These are phyloP conservation scores for Ceratocystis harringtonii DNA, from an alignment of 2,329 filamentous ascomycete species.

Conservation along the genomic window DNA sequence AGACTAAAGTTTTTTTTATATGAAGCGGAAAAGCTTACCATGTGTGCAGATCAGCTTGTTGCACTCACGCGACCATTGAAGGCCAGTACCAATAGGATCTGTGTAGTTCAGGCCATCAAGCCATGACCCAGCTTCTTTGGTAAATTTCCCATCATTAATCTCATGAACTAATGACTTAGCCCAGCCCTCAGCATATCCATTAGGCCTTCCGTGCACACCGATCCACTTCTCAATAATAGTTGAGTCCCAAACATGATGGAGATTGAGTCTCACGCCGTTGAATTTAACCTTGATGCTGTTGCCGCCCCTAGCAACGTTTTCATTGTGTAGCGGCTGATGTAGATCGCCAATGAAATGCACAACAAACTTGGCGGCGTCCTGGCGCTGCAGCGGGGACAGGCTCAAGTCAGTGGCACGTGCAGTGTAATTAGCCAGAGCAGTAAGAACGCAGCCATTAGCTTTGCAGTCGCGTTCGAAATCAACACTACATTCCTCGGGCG, in stretches of 20 bases:
- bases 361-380: constrained; percentile 50
- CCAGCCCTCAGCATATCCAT: constrained; percentile 38
- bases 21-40: constrained; percentile 29
- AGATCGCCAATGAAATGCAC: constrained; percentile 56
- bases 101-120: constrained; percentile 39
- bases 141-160: constrained; percentile 43
- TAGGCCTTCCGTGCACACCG: constrained; percentile 39
- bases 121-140: constrained; percentile 37
- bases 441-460: constrained; percentile 45
- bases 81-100: constrained; percentile 39
- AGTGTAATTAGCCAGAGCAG: constrained; percentile 47
- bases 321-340: constrained; percentile 53
- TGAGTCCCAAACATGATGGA: constrained; percentile 61
- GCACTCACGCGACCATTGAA: constrained; percentile 48
- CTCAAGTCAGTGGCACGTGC: constrained; percentile 33
- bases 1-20: background rate
- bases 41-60: constrained; percentile 48
- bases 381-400: constrained; percentile 32
- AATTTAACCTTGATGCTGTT: constrained; percentile 54
- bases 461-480: constrained; percentile 48
- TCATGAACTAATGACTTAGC: constrained; percentile 38
- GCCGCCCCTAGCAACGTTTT: constrained; percentile 48
- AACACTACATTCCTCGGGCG: constrained; percentile 42
- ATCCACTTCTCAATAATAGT: constrained; percentile 51
- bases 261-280: constrained; percentile 41